phyloP scores from a whole-genome alignment of 805 yeast genomes.

The Candida loeiensis region DNA sequence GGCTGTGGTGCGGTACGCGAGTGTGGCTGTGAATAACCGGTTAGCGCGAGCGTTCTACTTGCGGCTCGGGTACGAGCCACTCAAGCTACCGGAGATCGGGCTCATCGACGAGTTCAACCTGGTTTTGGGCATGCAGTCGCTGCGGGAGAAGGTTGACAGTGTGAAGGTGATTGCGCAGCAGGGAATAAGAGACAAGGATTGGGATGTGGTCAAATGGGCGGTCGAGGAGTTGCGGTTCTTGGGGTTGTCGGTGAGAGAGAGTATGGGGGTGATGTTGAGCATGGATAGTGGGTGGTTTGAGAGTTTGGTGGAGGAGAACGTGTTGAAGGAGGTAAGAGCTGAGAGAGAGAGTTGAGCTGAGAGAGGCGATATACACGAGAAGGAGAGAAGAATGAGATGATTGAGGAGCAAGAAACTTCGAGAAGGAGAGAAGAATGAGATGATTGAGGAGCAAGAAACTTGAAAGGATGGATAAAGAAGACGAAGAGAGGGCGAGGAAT shows the following conservation, averaged over 20 bases:
- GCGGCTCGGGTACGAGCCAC: slow-evolving; percentile 6
- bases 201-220: slow-evolving; percentile 24
- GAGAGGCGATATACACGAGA: too few relatives aligned
- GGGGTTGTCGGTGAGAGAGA: slow-evolving; percentile 20
- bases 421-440: too few relatives aligned
- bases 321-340: background rate
- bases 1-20: slow-evolving; percentile 17
- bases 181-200: slow-evolving; percentile 24
- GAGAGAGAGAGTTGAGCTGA: background rate
- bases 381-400: too few relatives aligned
- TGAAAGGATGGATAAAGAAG: too few relatives aligned
- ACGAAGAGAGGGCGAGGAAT: too few relatives aligned
- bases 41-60: slow-evolving; percentile 18
- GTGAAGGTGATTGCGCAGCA: slow-evolving; percentile 20
- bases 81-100: slow-evolving; percentile 15
- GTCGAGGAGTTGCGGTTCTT: slow-evolving; percentile 26
- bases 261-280: background rate
- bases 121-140: slow-evolving; percentile 14
- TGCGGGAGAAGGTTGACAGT: slow-evolving; percentile 16
- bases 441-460: too few relatives aligned
- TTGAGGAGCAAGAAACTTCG: too few relatives aligned
- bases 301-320: background rate
- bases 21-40: slow-evolving; percentile 18
- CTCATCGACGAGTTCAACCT: slow-evolving; percentile 18
- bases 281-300: slow-evolving; percentile 4